A percentile compares a stretch with the other conserved stretches of the same genome.
Conservation (phyloP, 139 green algal genomes). For the Tetradesmus obliquus region DNA sequence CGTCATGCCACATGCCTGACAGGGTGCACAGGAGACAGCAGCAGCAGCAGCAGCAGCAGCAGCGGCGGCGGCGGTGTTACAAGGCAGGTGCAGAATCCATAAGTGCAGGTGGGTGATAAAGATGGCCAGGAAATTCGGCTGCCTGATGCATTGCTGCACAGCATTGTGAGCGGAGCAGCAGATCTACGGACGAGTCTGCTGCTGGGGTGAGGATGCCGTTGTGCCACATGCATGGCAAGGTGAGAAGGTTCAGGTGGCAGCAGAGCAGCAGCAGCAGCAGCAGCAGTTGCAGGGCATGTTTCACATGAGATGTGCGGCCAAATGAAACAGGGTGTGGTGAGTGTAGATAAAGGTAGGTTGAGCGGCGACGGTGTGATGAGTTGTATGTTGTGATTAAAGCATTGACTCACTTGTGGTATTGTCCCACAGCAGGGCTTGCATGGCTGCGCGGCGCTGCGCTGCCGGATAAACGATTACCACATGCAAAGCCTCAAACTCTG, state of each 20-base stretch:
- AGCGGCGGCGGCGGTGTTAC: background rate
- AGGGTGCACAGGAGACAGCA: background rate
- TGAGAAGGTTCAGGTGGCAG: background rate
- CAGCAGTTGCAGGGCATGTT: background rate
- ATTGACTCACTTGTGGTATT: background rate
- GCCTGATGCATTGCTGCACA: too few species aligned
- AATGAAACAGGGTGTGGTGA: too few species aligned
- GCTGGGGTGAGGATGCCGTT: conserved; percentile 1
- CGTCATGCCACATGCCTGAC: conserved; percentile 20
- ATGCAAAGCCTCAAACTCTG: too few species aligned
- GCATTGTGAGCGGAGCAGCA: too few species aligned
- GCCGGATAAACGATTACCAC: too few species aligned
- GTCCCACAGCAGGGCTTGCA: background rate
- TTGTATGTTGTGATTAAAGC: too few species aligned
- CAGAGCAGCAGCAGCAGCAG: background rate
- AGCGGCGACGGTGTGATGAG: too few species aligned
- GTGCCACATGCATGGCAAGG: background rate
- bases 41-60: too few species aligned
- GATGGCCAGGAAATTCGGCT: too few species aligned
- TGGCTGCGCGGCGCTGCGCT: background rate
- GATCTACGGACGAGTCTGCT: too few species aligned
- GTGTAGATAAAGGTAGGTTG: too few species aligned
- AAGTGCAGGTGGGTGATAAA: too few species aligned
- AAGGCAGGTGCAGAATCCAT: background rate
- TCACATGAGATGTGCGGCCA: background rate